Evolutionary conservation across 139 green algal genomes (phyloP).

Genomic region (Zygnema cylindricum): DNA sequence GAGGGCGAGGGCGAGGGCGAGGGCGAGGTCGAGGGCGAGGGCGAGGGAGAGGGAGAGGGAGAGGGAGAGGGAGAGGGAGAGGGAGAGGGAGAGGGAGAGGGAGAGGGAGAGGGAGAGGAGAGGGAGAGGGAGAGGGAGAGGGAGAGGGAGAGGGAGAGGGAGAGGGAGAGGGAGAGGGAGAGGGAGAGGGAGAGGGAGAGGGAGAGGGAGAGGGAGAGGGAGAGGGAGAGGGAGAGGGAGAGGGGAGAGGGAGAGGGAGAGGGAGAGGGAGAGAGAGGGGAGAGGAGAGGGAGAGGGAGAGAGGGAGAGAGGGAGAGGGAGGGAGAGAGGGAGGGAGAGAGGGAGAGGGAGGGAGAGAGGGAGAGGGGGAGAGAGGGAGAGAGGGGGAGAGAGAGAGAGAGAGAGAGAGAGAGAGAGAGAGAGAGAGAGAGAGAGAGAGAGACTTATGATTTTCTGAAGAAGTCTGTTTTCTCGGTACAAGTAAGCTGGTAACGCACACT

Average conservation of each 20-base stretch:
- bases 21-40: too few relatives aligned
- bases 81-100: conserved; percentile 14
- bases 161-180: background rate
- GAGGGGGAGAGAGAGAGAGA: too few relatives aligned
- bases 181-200: background rate
- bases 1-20: too few relatives aligned
- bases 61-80: conserved; percentile 32
- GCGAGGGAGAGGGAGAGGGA: too few relatives aligned
- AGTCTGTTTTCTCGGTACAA: too few relatives aligned
- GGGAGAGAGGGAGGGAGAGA: too few relatives aligned
- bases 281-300: background rate
- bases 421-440: too few relatives aligned
- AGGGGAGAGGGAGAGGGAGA: background rate
- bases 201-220: background rate
- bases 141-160: conserved; percentile 5
- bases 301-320: background rate
- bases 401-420: too few relatives aligned
- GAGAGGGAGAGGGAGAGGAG: conserved; percentile 7
- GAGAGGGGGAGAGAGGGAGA: too few relatives aligned
- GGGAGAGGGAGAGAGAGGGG: background rate
- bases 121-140: background rate
- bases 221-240: background rate
- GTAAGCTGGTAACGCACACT: too few relatives aligned
- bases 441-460: too few relatives aligned
- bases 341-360: too few relatives aligned